Base-by-base conservation (phyloP, 1,284 basidiomycete genomes). In the Trichosporon ovoides region DNA sequence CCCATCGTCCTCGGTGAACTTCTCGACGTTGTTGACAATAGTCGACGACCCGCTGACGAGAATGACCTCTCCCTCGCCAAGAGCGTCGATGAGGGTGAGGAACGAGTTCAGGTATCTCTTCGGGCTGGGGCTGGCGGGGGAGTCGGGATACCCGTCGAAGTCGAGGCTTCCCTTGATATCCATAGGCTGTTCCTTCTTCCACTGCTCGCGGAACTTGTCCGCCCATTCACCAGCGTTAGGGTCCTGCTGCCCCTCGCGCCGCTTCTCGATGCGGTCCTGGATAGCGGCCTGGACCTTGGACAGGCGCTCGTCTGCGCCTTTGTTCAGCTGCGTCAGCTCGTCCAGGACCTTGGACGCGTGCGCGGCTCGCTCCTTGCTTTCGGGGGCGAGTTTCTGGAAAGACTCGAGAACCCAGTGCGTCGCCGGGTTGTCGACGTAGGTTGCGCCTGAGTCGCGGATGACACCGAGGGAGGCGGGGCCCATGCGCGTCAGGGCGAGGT, bases 71-170 rank as follows among this genome's bases (percentile, higher is more conserved):
- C 53, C 58, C 40, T 55, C 34, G 9, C n/a, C n/a, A n/a, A 59
- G 53, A 18, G 58, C 33, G 48, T 59, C 58, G 38, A 59, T 59
- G 33, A 59, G 58, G 24, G 53, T 48, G 11, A 59, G 20, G 58
- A 59, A 59, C 34, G 38, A 46, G 58, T 59, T 59, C 35, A 59
- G 53, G 53, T 59, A 59, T 13, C 58, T 49, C 53, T 59, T 31
- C 6, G 58, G 58, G 13, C 50, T 52, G 7, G 58, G 58, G 12
- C 22, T 33, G 3, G 58, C 58, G 19, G 58, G 53, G 24, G 49
- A 52, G 53, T 59, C 58, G 38, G 58, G 58, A 28, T 59, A 59
- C 2, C 58, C 58, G 50, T 59, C 58, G 38, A 59, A 59, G 53
- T 59, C 58, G 40, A 59, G 53, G 22, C 52, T 40, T 19, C 53